A percentile compares a stretch with the other conserved stretches of the same genome.
Conservation (phyloP, 352 stramenopile species). For the Phytophthora tentaculata region DNA sequence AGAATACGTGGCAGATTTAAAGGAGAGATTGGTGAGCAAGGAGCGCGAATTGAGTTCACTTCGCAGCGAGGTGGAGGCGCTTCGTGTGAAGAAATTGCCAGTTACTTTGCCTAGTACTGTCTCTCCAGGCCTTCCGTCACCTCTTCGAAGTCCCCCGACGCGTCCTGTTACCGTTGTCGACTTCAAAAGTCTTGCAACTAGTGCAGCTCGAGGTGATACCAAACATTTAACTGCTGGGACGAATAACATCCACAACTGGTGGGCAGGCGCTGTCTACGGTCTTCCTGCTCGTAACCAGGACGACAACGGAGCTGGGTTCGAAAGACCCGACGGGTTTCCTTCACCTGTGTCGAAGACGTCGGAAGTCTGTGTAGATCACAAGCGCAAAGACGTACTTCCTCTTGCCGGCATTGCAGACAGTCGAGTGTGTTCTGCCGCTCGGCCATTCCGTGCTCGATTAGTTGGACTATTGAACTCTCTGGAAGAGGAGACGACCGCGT, state of each 20-base stretch:
- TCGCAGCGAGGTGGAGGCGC: slow-evolving; percentile 14
- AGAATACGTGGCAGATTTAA: slow-evolving; percentile 15
- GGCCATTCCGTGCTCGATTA: slow-evolving; percentile 62
- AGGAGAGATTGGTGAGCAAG: slow-evolving; percentile 22
- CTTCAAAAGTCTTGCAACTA: slow-evolving; percentile 16
- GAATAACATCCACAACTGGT: slow-evolving; percentile 66
- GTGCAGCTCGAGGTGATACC: slow-evolving; percentile 9
- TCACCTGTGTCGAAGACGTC: neutral
- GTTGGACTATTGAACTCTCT: slow-evolving; percentile 72
- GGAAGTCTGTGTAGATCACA: neutral
- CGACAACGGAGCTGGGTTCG: slow-evolving; percentile 6
- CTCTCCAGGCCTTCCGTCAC: slow-evolving; percentile 13
- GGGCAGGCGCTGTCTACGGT: slow-evolving; percentile 36
- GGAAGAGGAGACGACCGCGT: slow-evolving; percentile 71
- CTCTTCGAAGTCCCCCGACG: slow-evolving; percentile 11
- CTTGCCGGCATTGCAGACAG: slow-evolving; percentile 6
- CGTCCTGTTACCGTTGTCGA: slow-evolving; percentile 42
- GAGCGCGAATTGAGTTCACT: slow-evolving; percentile 36
- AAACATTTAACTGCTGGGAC: slow-evolving; percentile 18
- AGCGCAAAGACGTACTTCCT: slow-evolving; percentile 10
- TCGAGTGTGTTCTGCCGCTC: slow-evolving; percentile 23
- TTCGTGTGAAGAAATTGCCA: slow-evolving; percentile 25
- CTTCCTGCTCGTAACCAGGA: slow-evolving; percentile 21
- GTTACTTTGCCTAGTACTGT: slow-evolving; percentile 1
- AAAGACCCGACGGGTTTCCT: neutral